Evolutionary conservation across 345 rosid species (phyloP), one percentile per base, ranked within the genome.

Genomic region (Mercurialis annua): DNA sequence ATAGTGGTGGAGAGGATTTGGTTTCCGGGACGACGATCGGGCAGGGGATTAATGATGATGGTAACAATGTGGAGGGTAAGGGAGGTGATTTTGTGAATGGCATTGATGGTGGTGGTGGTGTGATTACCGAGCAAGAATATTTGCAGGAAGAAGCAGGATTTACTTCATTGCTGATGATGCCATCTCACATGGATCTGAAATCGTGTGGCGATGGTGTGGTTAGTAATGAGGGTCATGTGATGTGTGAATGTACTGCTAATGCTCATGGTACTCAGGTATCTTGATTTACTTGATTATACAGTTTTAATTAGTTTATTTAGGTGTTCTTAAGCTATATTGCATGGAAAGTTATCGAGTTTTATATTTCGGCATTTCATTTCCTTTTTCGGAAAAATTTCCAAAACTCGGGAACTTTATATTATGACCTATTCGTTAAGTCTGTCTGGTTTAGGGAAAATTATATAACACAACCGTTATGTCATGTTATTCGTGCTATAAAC

Each of bases 241-340:
- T 38, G 54, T 80, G 84, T 87, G 76, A 74, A 47, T 69, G 70
- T 60, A 75, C 69, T 75, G 65, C 80, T 54, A 66, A 42, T 62
- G 67, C 80, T 40, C 87, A 71, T 16, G 62, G 66, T 56, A 36
- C 85, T 79, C 92, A 85, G 97, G 97, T 91, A 68, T n/a, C n/a
- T n/a, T n/a, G n/a, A n/a, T n/a, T n/a, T n/a, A n/a, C n/a, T n/a
- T n/a, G n/a, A n/a, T n/a, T n/a, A n/a, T n/a, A n/a, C n/a, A n/a
- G n/a, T n/a, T n/a, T n/a, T n/a, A n/a, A n/a, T n/a, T n/a, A 3
- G 44, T 40, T 40, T 1, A 40, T 40, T 40, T 40, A 14, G 44
- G 10, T 40, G 44, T 40, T 40, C 8, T 40, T 14, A 40, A 40
- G 11, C n/a, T n/a, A n/a, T n/a, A n/a, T n/a, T n/a, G n/a, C n/a